Evolutionary conservation across 345 rosid species (phyloP).

Genomic region (Corymbia maculata): DNA sequence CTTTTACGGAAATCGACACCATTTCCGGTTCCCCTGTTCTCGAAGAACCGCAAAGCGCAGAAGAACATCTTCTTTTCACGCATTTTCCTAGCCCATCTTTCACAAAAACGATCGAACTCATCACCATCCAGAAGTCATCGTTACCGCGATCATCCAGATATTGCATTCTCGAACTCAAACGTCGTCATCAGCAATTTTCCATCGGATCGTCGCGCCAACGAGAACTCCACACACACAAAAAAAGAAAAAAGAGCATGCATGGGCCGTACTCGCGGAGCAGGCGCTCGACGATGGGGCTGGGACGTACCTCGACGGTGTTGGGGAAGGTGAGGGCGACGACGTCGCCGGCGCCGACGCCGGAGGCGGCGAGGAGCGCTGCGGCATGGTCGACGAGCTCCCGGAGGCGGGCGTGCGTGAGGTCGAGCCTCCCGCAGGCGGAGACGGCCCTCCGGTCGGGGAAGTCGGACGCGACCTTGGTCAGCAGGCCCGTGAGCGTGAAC

Average conservation of each 20-base stretch:
- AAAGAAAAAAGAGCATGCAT: neutral
- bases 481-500: conserved; percentile 35
- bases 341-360: conserved; percentile 42
- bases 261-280: neutral
- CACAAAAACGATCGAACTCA: neutral
- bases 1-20: neutral
- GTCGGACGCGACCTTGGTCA: conserved; percentile 28
- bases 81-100: neutral
- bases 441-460: conserved; percentile 33
- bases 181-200: neutral
- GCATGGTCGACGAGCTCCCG: conserved; percentile 38
- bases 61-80: neutral
- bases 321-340: conserved; percentile 65
- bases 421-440: conserved; percentile 30
- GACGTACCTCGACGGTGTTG: conserved; percentile 57
- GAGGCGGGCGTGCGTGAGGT: conserved; percentile 28
- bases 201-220: neutral
- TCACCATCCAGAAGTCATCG: neutral
- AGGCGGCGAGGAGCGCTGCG: conserved; percentile 38
- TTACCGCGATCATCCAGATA: neutral
- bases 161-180: neutral
- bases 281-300: neutral
- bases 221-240: neutral
- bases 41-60: neutral
- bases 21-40: neutral